Evolutionary conservation across 2,329 filamentous ascomycete species (phyloP), one percentile per base, ranked within the genome.

Genomic region (Aureobasidium melanogenum): DNA sequence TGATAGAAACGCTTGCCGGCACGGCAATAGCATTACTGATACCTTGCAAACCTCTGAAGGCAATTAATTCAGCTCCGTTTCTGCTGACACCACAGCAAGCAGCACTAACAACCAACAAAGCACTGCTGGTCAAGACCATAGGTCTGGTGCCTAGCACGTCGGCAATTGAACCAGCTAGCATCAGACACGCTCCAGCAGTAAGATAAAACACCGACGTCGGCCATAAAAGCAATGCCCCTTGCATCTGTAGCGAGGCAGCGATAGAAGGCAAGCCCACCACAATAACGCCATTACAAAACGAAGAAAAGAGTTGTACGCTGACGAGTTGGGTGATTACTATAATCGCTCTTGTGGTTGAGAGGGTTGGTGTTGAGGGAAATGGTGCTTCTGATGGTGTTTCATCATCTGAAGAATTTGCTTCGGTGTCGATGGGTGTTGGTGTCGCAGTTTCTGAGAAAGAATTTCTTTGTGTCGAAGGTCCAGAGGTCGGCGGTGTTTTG

Each of bases 81-180:
- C 64, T 64, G 4, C 71, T 67, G 0, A 77, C 62, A 0, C 77
- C 76, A 63, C 75, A 77, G 72, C 74, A 19, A 78, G 66, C 7
- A n/a, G 54, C 54, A 26, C 54, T 58, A 8, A 43, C 66, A 28
- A 73, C 73, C 46, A 78, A 71, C 1, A 80, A 68, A 5, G 79
- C 69, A 28, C 73, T 77, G 2, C 77, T 79, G 0, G 73, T 69
- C 3, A 80, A 69, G 52, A 80, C 78, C 67, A 80, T 75, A 34
- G 74, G 66, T 60, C 75, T 69, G 44, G 73, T 76, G 0, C 80
- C 80, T 2, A 82, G 71, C 0, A 79, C 75, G 69, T 83, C 80
- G 4, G 78, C 74, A 14, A 82, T 67, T 1, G 79, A 77, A 1
- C 80, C 80, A 2, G 75, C 74, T 1, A 82, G 67, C 0, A 83